Evolutionary conservation across 2,329 filamentous ascomycete genomes (phyloP).

Genomic region (Neoarthrinium moseri): DNA sequence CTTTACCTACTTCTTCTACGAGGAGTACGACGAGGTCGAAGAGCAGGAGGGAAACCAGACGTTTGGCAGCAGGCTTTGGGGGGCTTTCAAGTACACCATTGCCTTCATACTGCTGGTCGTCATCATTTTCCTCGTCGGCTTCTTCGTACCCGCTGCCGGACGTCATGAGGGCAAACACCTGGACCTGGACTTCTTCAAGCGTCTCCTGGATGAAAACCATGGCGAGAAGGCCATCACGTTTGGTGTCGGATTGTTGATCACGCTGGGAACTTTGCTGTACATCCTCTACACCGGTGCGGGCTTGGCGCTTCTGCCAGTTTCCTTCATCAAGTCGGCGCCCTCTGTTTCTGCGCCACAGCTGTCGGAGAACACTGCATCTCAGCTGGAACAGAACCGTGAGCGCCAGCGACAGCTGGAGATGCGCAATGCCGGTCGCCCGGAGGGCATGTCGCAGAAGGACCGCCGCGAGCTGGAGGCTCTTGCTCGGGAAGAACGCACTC

Average conservation of each 20-base stretch:
- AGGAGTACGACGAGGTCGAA: constrained; percentile 93
- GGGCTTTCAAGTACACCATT: constrained; percentile 88
- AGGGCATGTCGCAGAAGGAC: constrained; percentile 79
- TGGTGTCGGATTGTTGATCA: constrained; percentile 82
- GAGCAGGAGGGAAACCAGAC: constrained; percentile 76
- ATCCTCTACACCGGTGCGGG: constrained; percentile 86
- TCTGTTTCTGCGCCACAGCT: constrained; percentile 80
- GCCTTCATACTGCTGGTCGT: constrained; percentile 79
- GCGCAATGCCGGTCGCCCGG: constrained; percentile 73
- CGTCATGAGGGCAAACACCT: constrained; percentile 64
- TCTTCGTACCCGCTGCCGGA: constrained; percentile 84
- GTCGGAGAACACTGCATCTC: constrained; percentile 72
- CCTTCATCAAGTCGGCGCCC: constrained; percentile 88
- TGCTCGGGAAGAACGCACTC: constrained; percentile 84
- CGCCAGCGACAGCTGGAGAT: constrained; percentile 88
- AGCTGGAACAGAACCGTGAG: constrained; percentile 85
- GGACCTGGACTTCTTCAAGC: constrained; percentile 90
- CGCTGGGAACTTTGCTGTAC: constrained; percentile 82
- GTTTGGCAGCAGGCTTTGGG: constrained; percentile 68
- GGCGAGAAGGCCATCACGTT: constrained; percentile 93
- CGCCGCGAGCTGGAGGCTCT: constrained; percentile 84
- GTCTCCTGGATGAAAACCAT: constrained; percentile 78
- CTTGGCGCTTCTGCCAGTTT: constrained; percentile 83
- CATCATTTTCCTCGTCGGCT: constrained; percentile 85
- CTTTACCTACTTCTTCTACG: constrained; percentile 97